Base-by-base conservation (phyloP, 2,329 filamentous ascomycete genomes). In the Balansia obtecta region DNA sequence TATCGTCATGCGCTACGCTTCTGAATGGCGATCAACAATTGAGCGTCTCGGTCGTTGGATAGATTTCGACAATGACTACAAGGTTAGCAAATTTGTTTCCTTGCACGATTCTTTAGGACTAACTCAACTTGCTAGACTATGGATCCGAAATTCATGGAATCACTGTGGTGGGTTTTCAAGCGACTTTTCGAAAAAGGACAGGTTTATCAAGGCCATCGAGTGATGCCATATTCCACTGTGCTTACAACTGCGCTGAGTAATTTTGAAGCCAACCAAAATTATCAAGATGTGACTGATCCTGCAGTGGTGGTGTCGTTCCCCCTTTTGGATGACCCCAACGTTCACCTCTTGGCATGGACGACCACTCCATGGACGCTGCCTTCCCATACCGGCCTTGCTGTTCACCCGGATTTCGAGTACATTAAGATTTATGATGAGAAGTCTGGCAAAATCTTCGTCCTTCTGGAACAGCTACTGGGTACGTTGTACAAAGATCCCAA, bases 51-150 rank as follows among this genome's bases (percentile, higher is more conserved):
- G 91, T 51, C 84, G 91, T 52, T 97, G 91, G 91, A 93, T 96
- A 60, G 91, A 96, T 68, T 96, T 97, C 60, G 91, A 97, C 68
- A 93, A 95, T 60, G 88, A 96, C 66, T 96, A 95, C 74, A 95
- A 95, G 80, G 82, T 82, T 61, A 56, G 64, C 4, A 48, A 22
- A 34, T 37, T 9, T 54, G 12, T 38, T 15, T 15, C 13, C 10
- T 16, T 16, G 32, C 12, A 18, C 10, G 20, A 18, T 37, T 2
- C n/a, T 7, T 27, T 16, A 27, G 22, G 30, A 44, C 46, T 50
- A 15, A 20, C 30, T 4, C 12, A 45, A 18, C 30, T 18, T 15
- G 11, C 30, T 53, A 85, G 84, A 95, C 88, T 37, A 95, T 96
- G 88, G 85, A 97, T 65, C 77, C 84, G n/a, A 83, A 74, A 18